Evolutionary conservation across 2,329 filamentous ascomycete species (phyloP), one percentile per base, ranked within the genome.

Genomic region (Ophiostoma sp.): DNA sequence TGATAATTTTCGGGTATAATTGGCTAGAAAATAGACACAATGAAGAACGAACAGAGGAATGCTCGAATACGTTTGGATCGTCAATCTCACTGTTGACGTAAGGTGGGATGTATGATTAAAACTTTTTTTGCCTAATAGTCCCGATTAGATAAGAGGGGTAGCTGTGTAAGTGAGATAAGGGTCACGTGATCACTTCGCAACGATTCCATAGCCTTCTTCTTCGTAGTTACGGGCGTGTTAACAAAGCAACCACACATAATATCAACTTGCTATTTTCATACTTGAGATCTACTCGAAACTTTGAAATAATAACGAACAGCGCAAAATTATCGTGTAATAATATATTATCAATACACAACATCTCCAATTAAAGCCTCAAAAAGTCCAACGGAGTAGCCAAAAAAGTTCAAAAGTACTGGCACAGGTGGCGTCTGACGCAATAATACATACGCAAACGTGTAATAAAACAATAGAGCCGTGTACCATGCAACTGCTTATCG

Each of bases 151-250:
- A 72, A 71, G 69, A 41, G 48, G 17, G 41, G 35, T 48, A 31
- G 8, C 27, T 31, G 33, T 36, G 33, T 65, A 65, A 65, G 62
- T 65, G 62, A 65, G 62, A 65, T 65, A 39, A 27, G 35, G 7
- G n/a, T 41, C 62, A 65, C 62, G n/a, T 65, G 62, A 65, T 13
- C 20, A 93, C 83, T 90, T 65, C 17, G 33, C 52, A 10, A 33
- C 10, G 57, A 64, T 64, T 33, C 57, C 17, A 35, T 35, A 10
- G 13, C 57, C 57, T 64, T 64, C 27, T 33, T 20, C 7, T 17
- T 33, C 10, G n/a, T 52, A 3, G 5, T 17, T 48, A 48, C 20
- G 17, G 4, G 2, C 39, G 39, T 41, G 39, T 41, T 41, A 3
- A 41, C 39, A 48, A n/a, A 20, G 5, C 17, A 48, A 48, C 2